Evolutionary conservation across 139 green algal species (phyloP).

Genomic region (Klebsormidium nitens): DNA sequence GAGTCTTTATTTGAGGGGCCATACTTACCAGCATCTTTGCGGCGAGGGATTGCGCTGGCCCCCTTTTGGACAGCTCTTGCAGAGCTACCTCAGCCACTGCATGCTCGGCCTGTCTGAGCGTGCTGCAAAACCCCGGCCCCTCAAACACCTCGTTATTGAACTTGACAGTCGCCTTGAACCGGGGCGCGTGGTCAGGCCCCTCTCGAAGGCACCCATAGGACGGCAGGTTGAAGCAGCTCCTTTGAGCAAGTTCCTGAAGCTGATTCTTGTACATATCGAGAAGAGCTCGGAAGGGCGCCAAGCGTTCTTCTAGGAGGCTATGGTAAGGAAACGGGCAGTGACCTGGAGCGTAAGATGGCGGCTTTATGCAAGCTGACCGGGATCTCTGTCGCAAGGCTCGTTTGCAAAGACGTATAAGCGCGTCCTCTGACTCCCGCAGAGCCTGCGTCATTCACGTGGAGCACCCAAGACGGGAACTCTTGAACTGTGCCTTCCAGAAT

Average conservation of each 20-base stretch:
- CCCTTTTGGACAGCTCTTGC: slow-evolving; percentile 5
- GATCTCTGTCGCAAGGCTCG: no score
- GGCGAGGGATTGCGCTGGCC: slow-evolving; percentile 28
- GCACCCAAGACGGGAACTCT: no score
- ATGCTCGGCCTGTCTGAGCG: slow-evolving; percentile 34
- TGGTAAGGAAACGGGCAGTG: no score
- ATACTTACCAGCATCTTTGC: slow-evolving; percentile 24
- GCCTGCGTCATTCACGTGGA: no score
- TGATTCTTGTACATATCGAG: slow-evolving; percentile 44
- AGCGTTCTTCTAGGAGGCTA: no score
- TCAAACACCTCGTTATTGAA: slow-evolving; percentile 40
- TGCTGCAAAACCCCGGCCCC: slow-evolving; percentile 21
- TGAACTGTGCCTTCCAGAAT: no score
- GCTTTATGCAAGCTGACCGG: no score
- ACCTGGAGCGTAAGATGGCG: no score
- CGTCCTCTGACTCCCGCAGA: no score
- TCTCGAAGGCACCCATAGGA: slow-evolving; percentile 34
- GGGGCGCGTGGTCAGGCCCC: slow-evolving; percentile 31
- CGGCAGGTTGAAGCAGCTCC: slow-evolving; percentile 32
- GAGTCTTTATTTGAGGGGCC: no score
- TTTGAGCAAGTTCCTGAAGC: slow-evolving; percentile 38
- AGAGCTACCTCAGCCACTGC: slow-evolving; percentile 35
- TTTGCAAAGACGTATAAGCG: no score
- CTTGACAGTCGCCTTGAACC: slow-evolving; percentile 35
- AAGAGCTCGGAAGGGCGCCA: no score